phyloP scores from a whole-genome alignment of 495 filamentous ascomycete species.

The Penicillium paradoxum region DNA sequence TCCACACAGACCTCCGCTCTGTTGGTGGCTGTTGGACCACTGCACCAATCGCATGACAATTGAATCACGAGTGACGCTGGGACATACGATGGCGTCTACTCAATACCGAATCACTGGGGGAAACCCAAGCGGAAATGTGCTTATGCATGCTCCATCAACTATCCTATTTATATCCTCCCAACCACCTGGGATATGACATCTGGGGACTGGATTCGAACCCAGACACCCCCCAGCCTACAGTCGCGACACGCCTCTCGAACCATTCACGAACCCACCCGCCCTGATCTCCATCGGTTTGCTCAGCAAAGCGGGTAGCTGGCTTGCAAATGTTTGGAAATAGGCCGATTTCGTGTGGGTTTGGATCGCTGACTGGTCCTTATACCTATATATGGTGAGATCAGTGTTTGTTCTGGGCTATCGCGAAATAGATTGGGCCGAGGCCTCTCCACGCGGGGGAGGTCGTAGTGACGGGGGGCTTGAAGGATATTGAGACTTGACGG shows the following conservation, averaged over 20 bases:
- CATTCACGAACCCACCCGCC: conserved; percentile 20
- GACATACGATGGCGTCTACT: conserved; percentile 6
- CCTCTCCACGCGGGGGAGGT: background rate
- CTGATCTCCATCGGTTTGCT: conserved; percentile 26
- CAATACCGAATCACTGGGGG: background rate
- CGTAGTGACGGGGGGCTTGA: background rate
- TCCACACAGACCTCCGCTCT: background rate
- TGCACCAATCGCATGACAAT: conserved; percentile 24
- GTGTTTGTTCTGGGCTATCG: background rate
- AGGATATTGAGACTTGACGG: background rate
- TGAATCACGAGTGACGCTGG: conserved; percentile 14
- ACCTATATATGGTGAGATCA: conserved; percentile 15
- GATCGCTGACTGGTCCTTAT: conserved; percentile 28
- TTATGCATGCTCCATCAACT: background rate
- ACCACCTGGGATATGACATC: background rate
- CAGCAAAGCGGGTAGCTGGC: conserved; percentile 18
- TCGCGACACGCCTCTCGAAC: conserved; percentile 21
- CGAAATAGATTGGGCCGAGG: conserved; percentile 14
- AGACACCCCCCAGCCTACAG: conserved; percentile 9
- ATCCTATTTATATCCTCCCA: conserved; percentile 13
- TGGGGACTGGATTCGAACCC: background rate
- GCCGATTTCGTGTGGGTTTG: conserved; percentile 22
- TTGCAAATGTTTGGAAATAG: conserved; percentile 27
- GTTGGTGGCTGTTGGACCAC: background rate
- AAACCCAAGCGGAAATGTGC: background rate